These are phyloP conservation scores for Pseudogymnoascus verrucosus DNA, from an alignment of 2,329 filamentous ascomycete species.

Conservation along the genomic window DNA sequence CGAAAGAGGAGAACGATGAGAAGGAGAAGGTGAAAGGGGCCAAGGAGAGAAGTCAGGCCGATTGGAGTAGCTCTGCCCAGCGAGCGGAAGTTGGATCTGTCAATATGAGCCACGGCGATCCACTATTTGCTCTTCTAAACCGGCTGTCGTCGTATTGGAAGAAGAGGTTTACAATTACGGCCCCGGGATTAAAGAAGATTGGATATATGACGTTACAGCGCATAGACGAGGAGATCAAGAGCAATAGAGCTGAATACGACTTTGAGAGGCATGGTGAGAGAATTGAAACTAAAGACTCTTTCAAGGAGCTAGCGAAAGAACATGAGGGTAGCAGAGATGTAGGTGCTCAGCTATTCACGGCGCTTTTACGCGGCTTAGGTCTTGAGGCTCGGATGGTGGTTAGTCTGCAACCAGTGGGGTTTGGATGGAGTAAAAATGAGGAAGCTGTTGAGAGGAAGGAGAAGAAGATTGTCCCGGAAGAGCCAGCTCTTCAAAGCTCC, in stretches of 20 bases:
- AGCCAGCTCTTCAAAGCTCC: constrained; percentile 32
- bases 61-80: constrained; percentile 66
- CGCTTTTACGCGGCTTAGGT: constrained; percentile 69
- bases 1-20: constrained; percentile 28
- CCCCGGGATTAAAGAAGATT: constrained; percentile 76
- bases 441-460: constrained; percentile 49
- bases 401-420: constrained; percentile 78
- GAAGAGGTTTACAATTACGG: constrained; percentile 67
- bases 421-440: constrained; percentile 83
- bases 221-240: constrained; percentile 65
- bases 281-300: constrained; percentile 57
- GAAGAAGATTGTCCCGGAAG: constrained; percentile 21
- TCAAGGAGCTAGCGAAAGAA: constrained; percentile 58
- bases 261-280: constrained; percentile 66
- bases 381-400: constrained; percentile 77
- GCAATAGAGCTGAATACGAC: constrained; percentile 53
- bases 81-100: constrained; percentile 61
- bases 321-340: constrained; percentile 80
- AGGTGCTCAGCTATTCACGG: constrained; percentile 83
- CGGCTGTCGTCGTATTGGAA: constrained; percentile 81
- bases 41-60: constrained; percentile 40
- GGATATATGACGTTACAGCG: constrained; percentile 77
- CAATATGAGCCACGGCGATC: constrained; percentile 77
- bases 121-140: constrained; percentile 67
- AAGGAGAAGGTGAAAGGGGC: constrained; percentile 26